Conservation (phyloP, 2,329 filamentous ascomycete genomes). For the Rutstroemia sp. region DNA sequence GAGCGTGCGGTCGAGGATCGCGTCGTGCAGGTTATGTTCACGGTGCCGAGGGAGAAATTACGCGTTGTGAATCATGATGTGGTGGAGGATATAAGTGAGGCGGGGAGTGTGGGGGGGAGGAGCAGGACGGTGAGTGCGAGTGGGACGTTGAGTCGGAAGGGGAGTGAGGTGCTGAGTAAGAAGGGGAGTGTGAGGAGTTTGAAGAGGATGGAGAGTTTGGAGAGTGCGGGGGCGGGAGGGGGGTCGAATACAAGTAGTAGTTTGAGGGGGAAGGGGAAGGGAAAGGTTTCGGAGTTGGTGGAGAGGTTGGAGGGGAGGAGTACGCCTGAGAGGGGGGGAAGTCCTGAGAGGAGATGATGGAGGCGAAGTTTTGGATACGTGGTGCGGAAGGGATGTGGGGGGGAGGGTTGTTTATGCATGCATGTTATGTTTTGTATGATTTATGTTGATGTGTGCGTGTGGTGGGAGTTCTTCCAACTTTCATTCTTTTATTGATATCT, state of each 20-base stretch:
- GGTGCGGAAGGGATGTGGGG: too few species aligned
- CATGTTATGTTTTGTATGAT: too few species aligned
- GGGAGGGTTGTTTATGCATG: too few species aligned
- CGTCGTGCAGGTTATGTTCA: slow-evolving; percentile 83
- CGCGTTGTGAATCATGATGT: slow-evolving; percentile 81
- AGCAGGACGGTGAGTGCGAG: slow-evolving; percentile 20
- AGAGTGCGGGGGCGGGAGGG: not conserved
- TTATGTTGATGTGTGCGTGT: too few species aligned
- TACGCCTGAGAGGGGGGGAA: slow-evolving; percentile 18
- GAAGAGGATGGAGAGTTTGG: slow-evolving; percentile 1
- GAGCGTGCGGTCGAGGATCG: slow-evolving; percentile 64
- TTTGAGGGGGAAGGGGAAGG: slow-evolving; percentile 11
- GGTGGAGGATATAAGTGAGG: slow-evolving; percentile 36
- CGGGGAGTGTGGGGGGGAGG: slow-evolving; percentile 27
- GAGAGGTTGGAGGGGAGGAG: slow-evolving; percentile 20
- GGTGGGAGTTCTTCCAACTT: too few species aligned
- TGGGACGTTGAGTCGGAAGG: not conserved
- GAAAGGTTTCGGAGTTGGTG: slow-evolving; percentile 23
- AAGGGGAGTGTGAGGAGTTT: not conserved
- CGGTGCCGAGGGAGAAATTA: slow-evolving; percentile 77
- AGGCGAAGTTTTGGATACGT: too few species aligned
- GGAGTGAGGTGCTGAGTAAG: slow-evolving; percentile 9
- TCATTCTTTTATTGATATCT: too few species aligned
- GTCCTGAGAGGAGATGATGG: not conserved
- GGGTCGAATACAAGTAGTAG: not conserved